Base-by-base conservation (phyloP, 106 monocot genomes). In the Hemerocallis citrina region DNA sequence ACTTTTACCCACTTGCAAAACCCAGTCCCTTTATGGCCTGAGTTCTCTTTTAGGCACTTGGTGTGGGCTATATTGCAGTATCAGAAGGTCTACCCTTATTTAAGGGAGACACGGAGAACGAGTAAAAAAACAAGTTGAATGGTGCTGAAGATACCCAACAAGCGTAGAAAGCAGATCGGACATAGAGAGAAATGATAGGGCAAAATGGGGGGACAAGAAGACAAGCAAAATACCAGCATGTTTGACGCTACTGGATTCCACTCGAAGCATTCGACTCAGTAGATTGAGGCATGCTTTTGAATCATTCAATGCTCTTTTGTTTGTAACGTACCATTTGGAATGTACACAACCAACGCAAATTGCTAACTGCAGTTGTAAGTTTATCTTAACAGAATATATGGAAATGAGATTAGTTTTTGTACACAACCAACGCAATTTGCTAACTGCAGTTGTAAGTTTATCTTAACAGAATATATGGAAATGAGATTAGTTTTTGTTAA, bases 61-160 rank as follows among this genome's bases (percentile, higher is more conserved):
- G 48, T 80, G 34, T 66, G 64, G 70, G 58, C 70, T 46, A 57
- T 80, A 37, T 34, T 80, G 48, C 45, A 71, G 52, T 80, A 80
- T 17, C 80, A 80, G 45, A 45, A 32, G 41, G 45, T 61, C 13
- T 37, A 60, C 40, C 41, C 43, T 61, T 70, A 71, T 65, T 49
- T 75, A 37, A 29, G 57, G 25, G 41, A 63, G 17, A 58, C 15
- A 34, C 51, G 49, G 39, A 66, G 27, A 4, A n/a, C 17, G 34
- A 27, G 57, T 39, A 49, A 68, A 33, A 68, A 55, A 62, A 34
- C 24, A 4, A 11, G 42, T 41, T 74, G 20, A 66, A 59, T n/a
- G n/a, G n/a, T n/a, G n/a, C n/a, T n/a, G n/a, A n/a, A n/a, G n/a
- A n/a, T n/a, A n/a, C n/a, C n/a, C n/a, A n/a, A n/a, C n/a, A n/a